A percentile compares a stretch with the other conserved stretches of the same genome.
These are phyloP conservation scores for Rasamsonia emersonii DNA, from an alignment of 2,329 filamentous ascomycete genomes.

Conservation along the genomic window DNA sequence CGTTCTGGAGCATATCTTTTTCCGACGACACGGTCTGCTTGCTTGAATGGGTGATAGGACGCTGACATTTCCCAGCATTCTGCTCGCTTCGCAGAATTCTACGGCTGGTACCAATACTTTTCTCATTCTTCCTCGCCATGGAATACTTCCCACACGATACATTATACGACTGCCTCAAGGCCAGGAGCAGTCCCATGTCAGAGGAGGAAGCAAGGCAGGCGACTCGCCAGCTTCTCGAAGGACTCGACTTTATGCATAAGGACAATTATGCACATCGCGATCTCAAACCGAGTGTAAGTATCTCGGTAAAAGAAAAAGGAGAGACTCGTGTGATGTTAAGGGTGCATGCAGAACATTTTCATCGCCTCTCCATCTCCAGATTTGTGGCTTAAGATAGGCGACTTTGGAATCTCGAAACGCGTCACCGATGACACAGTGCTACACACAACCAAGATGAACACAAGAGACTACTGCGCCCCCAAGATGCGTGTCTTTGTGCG, in stretches of 20 bases:
- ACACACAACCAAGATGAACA: neutral
- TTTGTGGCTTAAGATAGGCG: slow-evolving; percentile 34
- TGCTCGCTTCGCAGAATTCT: slow-evolving; percentile 20
- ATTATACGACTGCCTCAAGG: slow-evolving; percentile 22
- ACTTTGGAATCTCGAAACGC: slow-evolving; percentile 32
- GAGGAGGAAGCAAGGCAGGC: slow-evolving; percentile 21
- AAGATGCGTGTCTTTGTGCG: neutral
- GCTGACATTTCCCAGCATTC: slow-evolving; percentile 9
- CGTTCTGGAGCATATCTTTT: too few species aligned
- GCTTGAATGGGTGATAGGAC: too few species aligned
- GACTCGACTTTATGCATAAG: slow-evolving; percentile 26
- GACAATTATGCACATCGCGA: slow-evolving; percentile 29
- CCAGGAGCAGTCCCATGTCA: slow-evolving; percentile 9
- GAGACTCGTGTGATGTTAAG: too few species aligned
- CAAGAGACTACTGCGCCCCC: neutral
- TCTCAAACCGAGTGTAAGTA: slow-evolving; percentile 26
- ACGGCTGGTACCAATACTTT: slow-evolving; percentile 29
- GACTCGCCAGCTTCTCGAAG: slow-evolving; percentile 24
- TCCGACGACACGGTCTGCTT: too few species aligned
- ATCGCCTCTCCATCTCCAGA: slow-evolving; percentile 16
- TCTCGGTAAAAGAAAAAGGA: too few species aligned
- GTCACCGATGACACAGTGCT: slow-evolving; percentile 7
- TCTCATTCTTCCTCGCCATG: slow-evolving; percentile 28
- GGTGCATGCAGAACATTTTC: slow-evolving; percentile 29
- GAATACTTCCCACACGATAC: slow-evolving; percentile 30